Conservation (phyloP, 768 basidiomycete genomes). For the Clathrus columnatus region DNA sequence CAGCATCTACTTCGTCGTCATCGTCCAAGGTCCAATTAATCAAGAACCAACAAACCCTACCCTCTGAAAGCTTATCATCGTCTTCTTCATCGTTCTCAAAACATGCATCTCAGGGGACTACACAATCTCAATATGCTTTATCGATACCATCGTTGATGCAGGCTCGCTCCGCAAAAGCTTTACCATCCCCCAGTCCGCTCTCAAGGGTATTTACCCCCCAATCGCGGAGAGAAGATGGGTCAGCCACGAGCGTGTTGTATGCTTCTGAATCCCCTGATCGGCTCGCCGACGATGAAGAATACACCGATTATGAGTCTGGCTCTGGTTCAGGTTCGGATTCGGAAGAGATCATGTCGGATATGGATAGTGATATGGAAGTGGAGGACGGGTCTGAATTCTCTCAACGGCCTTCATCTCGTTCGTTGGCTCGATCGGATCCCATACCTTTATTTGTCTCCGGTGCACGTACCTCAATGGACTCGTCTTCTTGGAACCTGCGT, state of each 20-base stretch:
- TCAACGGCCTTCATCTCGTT: neutral
- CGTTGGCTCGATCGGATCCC: neutral
- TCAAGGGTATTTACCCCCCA: neutral
- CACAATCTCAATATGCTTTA: neutral
- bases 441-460: neutral
- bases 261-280: neutral
- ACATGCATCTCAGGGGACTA: neutral
- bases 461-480: neutral
- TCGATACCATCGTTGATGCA: neutral
- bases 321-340: neutral
- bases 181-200: neutral
- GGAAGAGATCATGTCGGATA: neutral
- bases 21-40: neutral
- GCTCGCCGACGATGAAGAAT: constrained; percentile 1
- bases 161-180: neutral
- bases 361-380: neutral
- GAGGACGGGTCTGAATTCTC: neutral
- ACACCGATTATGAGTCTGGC: neutral
- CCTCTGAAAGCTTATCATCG: neutral
- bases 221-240: neutral
- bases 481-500: neutral
- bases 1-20: neutral
- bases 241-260: neutral
- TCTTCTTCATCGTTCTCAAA: neutral
- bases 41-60: neutral